These are phyloP conservation scores for Termitomyces sp. DNA, from an alignment of 768 basidiomycete genomes.

Conservation along the genomic window DNA sequence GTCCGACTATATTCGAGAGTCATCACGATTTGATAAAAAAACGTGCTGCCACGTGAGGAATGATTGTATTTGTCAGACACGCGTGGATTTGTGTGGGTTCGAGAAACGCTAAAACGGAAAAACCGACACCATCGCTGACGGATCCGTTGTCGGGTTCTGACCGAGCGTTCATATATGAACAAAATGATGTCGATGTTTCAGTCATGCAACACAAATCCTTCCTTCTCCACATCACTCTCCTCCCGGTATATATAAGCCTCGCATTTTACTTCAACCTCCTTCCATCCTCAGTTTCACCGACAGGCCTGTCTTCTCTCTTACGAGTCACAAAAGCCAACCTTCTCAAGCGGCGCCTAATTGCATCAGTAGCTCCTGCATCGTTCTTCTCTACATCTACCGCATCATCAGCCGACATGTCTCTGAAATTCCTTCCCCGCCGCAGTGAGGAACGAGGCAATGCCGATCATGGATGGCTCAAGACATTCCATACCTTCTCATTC, in stretches of 20 bases:
- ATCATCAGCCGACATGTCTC: slow-evolving; percentile 15
- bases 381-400: slow-evolving; percentile 8
- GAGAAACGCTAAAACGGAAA: not conserved
- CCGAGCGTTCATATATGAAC: slow-evolving; percentile 9
- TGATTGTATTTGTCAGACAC: not conserved
- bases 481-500: slow-evolving; percentile 83
- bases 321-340: slow-evolving; percentile 32
- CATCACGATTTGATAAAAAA: slow-evolving; percentile 1
- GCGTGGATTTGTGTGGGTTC: slow-evolving; percentile 3
- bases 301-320: slow-evolving; percentile 36
- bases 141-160: not conserved
- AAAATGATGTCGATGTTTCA: slow-evolving; percentile 14
- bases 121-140: slow-evolving; percentile 8
- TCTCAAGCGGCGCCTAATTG: slow-evolving; percentile 21
- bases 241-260: slow-evolving; percentile 40
- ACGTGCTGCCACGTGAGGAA: not conserved
- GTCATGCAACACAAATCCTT: slow-evolving; percentile 33
- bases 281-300: slow-evolving; percentile 14
- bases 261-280: slow-evolving; percentile 31
- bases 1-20: too few relatives aligned
- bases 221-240: slow-evolving; percentile 31
- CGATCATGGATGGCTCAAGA: slow-evolving; percentile 85
- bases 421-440: slow-evolving; percentile 47
- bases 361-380: slow-evolving; percentile 7
- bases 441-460: slow-evolving; percentile 68